These are phyloP conservation scores for Acacia melanoxylon DNA, from an alignment of 306 rosid genomes.

Conservation along the genomic window DNA sequence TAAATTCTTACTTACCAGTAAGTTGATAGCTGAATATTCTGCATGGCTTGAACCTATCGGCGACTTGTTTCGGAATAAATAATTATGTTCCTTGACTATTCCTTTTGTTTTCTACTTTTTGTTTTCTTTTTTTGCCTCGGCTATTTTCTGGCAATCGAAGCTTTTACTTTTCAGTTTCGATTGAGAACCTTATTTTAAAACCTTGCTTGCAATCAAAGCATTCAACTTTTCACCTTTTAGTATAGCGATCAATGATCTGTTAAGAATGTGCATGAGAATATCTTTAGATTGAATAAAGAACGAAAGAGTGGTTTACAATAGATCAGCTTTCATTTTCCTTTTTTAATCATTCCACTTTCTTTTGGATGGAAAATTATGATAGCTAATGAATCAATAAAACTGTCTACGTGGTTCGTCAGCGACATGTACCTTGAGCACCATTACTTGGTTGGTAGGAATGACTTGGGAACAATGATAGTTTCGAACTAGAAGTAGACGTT, in stretches of 20 bases:
- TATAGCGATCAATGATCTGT: neutral
- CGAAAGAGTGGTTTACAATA: conserved; percentile 11
- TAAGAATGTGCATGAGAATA: neutral
- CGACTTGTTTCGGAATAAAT: neutral
- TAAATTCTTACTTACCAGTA: conserved; percentile 19
- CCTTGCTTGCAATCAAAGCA: conserved; percentile 11
- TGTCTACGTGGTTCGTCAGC: conserved; percentile 4
- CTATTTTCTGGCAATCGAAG: neutral
- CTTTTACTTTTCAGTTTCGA: neutral
- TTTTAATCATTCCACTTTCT: conserved; percentile 3
- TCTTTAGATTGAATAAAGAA: conserved; percentile 27
- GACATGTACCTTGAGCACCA: neutral
- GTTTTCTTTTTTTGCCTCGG: neutral
- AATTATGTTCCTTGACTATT: neutral
- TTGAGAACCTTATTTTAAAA: neutral
- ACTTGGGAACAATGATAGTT: conserved; percentile 11
- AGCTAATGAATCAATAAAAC: conserved; percentile 2
- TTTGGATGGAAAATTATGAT: conserved; percentile 24
- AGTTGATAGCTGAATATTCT: conserved; percentile 3
- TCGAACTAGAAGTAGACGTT: conserved; percentile 14
- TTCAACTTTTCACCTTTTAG: neutral
- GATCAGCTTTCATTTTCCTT: conserved; percentile 32
- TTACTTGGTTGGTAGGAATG: neutral
- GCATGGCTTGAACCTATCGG: conserved; percentile 1
- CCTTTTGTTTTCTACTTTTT: neutral